Evolutionary conservation across 495 filamentous ascomycete genomes (phyloP), one percentile per base, ranked within the genome.

Genomic region (Trichoderma asperelloides): DNA sequence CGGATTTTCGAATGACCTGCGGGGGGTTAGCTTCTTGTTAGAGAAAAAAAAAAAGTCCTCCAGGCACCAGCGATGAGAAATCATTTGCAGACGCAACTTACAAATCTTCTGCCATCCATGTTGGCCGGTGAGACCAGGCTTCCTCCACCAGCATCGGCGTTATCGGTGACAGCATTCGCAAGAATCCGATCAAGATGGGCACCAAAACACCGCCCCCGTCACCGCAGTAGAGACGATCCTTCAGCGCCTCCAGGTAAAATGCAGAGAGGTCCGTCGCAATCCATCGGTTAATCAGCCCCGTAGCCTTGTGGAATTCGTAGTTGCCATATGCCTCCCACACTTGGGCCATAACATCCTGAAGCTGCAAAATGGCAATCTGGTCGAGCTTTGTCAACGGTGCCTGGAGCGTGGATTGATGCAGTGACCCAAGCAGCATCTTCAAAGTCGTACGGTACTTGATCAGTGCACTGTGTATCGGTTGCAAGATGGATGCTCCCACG

Each of bases 161-260:
- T 67, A 97, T 82, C 2, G 95, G 94, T 7, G 84, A 85, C 30
- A 98, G 80, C 75, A 93, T 89, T 63, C 87, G 83, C 69, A 95
- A 78, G 60, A 97, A 81, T 65, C 89, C 84, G 3, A 79, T 73
- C 62, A 90, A 87, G 62, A 98, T 84, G 63, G 89, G 78, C 71
- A 85, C 85, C 23, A 96, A 73, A 11, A 92, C 90, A 13, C 84
- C 87, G 65, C 82, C 80, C 51, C 85, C 84, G 66, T 85, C 84
- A 27, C 88, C 88, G 37, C 92, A 91, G 79, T 98, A 98, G 4
- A 97, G 77, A 33, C 90, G 81, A 73, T 99, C 95, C 76, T 98
- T 99, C 73, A 93, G 79, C 0, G 89, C 85, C 74, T 98, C 95
- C 64, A 98, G 86, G 78, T 98, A 98, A 74, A 97, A 96, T 0